Evolutionary conservation across 106 monocot genomes (phyloP).

Genomic region (Dactylorhiza incarnata): DNA sequence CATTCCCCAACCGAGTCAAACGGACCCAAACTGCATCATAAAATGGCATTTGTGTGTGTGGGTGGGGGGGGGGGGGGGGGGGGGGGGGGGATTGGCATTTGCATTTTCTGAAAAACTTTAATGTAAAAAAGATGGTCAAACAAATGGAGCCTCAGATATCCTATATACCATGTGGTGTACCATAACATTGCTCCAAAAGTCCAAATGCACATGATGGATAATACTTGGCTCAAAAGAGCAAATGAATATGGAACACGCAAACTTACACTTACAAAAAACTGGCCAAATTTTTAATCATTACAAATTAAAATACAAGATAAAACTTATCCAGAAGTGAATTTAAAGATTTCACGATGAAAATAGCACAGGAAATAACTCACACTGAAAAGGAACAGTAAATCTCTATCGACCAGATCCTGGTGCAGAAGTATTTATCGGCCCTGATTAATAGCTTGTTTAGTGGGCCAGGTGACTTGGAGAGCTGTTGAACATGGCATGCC

Average conservation of each 20-base stretch:
- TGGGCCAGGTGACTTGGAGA: slow-evolving; percentile 82
- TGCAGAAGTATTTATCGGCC: not conserved
- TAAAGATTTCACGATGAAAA: not conserved
- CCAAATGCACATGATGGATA: not conserved
- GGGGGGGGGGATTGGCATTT: no score
- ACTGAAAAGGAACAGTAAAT: not conserved
- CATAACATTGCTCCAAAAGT: no score
- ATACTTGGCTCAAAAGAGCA: not conserved
- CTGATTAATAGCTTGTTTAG: slow-evolving; percentile 17
- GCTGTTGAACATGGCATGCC: slow-evolving; percentile 97
- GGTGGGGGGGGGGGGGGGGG: no score
- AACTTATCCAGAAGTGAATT: no score
- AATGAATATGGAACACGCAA: slow-evolving; percentile 1
- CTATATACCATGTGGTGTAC: no score
- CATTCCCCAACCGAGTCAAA: no score
- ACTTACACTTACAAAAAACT: not conserved
- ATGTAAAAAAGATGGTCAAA: no score
- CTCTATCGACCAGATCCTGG: no score
- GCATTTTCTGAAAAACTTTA: no score
- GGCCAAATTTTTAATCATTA: not conserved
- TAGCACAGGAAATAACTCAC: not conserved
- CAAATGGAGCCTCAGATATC: no score
- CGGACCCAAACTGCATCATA: no score
- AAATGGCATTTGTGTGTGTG: no score
- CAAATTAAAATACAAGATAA: not conserved